Conservation (phyloP, 164 flowering plant species). For the Vitis labrusca region DNA sequence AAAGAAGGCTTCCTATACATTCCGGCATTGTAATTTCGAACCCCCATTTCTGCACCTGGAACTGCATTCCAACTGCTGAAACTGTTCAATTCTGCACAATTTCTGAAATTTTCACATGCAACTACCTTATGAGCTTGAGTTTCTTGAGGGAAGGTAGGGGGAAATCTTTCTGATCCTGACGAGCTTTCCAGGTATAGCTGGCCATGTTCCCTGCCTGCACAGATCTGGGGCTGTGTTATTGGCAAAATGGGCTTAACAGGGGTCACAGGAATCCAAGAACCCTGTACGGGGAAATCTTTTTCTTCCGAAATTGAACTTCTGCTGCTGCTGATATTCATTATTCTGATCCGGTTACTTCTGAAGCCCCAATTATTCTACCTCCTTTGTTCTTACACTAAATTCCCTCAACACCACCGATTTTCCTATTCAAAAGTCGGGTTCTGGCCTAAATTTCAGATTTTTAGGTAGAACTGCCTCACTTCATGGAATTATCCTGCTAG, state of each 20-base stretch:
- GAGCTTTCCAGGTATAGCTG: constrained; percentile 7
- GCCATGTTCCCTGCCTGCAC: constrained; percentile 11
- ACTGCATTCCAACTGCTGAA: background rate
- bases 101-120: constrained; percentile 3
- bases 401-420: background rate
- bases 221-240: constrained; percentile 16
- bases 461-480: background rate
- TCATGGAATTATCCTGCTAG: background rate
- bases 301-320: constrained; percentile 12
- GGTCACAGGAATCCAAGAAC: constrained; percentile 46
- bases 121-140: background rate
- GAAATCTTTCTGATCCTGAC: constrained; percentile 12
- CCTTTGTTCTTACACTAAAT: background rate
- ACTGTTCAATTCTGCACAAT: background rate
- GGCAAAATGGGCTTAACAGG: constrained; percentile 36
- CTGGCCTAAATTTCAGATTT: background rate
- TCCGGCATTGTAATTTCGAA: background rate
- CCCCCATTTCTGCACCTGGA: constrained; percentile 1
- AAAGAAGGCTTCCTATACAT: background rate
- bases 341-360: background rate
- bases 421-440: background rate
- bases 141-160: constrained; percentile 8
- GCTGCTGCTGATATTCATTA: constrained; percentile 22
- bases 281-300: constrained; percentile 15
- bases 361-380: background rate